phyloP scores from a whole-genome alignment of 441 rosid genomes.

The Gossypium trilobum region DNA sequence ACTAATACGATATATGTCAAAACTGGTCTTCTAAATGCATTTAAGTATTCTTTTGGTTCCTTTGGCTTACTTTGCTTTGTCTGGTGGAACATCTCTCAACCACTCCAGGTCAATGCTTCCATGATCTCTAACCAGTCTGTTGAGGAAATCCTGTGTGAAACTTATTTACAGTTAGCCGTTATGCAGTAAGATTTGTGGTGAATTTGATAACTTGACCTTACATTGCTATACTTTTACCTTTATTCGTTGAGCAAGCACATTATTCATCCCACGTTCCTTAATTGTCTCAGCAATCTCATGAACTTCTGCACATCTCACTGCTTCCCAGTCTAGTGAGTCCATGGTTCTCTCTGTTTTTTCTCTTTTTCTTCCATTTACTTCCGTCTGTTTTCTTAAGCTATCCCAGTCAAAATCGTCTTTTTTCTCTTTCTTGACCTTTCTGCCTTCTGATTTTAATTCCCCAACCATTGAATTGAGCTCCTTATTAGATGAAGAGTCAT shows the following conservation, averaged over 20 bases:
- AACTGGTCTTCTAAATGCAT: constrained; percentile 1
- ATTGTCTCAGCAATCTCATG: constrained; percentile 46
- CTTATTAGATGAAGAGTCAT: constrained; percentile 19
- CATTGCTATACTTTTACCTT: constrained; percentile 31
- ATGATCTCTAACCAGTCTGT: constrained; percentile 47
- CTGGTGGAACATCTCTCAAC: constrained; percentile 69
- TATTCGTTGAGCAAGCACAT: constrained; percentile 59
- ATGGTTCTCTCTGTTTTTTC: constrained; percentile 36
- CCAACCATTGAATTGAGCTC: constrained; percentile 24
- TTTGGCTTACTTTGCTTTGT: constrained; percentile 51
- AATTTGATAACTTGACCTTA: not conserved
- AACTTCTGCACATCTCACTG: constrained; percentile 47
- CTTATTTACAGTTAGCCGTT: constrained; percentile 22
- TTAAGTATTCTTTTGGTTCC: not conserved
- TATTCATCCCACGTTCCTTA: constrained; percentile 64
- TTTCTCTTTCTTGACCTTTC: constrained; percentile 34
- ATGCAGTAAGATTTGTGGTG: not conserved
- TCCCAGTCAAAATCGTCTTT: constrained; percentile 50
- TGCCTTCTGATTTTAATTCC: constrained; percentile 34
- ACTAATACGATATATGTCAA: not conserved
- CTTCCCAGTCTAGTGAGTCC: constrained; percentile 63
- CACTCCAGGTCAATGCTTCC: constrained; percentile 61
- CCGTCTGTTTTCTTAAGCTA: constrained; percentile 44
- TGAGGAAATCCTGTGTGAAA: constrained; percentile 51
- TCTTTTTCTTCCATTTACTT: constrained; percentile 30